A percentile compares a stretch with the other conserved stretches of the same genome.
Conservation (phyloP, 1,139 yeast species). For the Geotrichum bryndzae region DNA sequence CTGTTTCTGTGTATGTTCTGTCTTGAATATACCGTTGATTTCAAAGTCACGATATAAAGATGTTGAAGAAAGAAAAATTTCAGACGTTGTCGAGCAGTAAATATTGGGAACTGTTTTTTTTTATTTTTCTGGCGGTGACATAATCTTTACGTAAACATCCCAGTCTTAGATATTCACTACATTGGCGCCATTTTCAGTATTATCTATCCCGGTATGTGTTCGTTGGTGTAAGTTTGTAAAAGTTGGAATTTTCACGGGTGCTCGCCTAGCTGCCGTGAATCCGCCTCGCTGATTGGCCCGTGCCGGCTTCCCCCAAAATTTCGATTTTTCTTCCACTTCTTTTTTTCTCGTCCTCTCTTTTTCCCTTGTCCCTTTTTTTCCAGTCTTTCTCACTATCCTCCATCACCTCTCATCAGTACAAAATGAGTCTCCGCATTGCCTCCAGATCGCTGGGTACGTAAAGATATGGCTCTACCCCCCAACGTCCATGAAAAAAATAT, state of each 20-base stretch:
- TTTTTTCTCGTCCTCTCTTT: not conserved
- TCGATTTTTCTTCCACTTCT: not conserved
- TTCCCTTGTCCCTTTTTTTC: not conserved
- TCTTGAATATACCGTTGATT: not conserved
- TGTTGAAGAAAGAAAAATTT: not conserved
- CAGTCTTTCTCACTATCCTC: not conserved
- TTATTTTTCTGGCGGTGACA: not conserved
- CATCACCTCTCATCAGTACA: slow-evolving; percentile 6
- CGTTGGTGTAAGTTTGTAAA: not conserved
- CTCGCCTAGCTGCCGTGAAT: not conserved
- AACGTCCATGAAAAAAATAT: not conserved
- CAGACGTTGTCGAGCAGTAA: not conserved
- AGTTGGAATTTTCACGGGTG: not conserved
- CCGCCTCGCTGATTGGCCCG: not conserved
- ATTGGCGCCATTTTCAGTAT: not conserved
- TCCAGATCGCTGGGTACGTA: slow-evolving; percentile 26
- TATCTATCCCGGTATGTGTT: not conserved
- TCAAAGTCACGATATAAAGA: not conserved
- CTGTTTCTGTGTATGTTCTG: not conserved
- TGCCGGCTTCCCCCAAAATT: not conserved
- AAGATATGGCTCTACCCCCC: not conserved
- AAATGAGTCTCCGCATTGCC: slow-evolving; percentile 30
- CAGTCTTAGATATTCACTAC: not conserved
- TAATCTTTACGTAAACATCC: not conserved
- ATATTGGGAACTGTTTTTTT: not conserved